Conservation (phyloP, 345 rosid genomes). For the Gossypium ekmanianum region DNA sequence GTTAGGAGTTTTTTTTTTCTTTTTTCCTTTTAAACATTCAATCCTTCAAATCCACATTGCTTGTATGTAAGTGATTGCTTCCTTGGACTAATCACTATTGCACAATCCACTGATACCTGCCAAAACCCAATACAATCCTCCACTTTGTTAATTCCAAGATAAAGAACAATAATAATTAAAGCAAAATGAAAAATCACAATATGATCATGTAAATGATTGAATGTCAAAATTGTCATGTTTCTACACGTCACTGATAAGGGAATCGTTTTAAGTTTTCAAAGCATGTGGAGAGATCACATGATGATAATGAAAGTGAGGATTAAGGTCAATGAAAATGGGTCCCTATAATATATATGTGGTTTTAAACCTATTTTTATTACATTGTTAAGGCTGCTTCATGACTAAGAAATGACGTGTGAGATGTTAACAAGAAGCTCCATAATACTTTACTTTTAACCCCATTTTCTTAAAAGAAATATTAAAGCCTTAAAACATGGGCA, state of each 20-base stretch:
- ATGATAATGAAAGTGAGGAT: neutral
- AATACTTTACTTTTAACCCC: neutral
- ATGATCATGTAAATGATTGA: neutral
- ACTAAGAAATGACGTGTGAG: neutral
- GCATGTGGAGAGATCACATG: neutral
- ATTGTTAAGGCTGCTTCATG: neutral
- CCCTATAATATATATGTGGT: neutral
- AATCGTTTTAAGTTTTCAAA: neutral
- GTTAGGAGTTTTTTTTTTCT: neutral
- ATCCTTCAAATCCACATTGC: slow-evolving; percentile 97
- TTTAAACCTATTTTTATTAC: neutral
- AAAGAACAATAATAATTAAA: neutral
- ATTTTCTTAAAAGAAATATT: neutral
- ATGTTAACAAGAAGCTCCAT: neutral
- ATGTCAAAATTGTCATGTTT: neutral
- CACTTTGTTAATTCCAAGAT: neutral
- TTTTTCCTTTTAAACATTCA: slow-evolving; percentile 39
- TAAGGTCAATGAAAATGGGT: slow-evolving; percentile 6
- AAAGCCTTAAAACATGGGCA: neutral
- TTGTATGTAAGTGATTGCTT: slow-evolving; percentile 86
- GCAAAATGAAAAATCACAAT: neutral
- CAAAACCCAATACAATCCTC: neutral
- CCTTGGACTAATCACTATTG: slow-evolving; percentile 86
- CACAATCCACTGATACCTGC: slow-evolving; percentile 93
- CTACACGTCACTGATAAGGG: neutral